Conservation (phyloP, 495 filamentous ascomycete genomes). For the Aspergillus heteromorphus region DNA sequence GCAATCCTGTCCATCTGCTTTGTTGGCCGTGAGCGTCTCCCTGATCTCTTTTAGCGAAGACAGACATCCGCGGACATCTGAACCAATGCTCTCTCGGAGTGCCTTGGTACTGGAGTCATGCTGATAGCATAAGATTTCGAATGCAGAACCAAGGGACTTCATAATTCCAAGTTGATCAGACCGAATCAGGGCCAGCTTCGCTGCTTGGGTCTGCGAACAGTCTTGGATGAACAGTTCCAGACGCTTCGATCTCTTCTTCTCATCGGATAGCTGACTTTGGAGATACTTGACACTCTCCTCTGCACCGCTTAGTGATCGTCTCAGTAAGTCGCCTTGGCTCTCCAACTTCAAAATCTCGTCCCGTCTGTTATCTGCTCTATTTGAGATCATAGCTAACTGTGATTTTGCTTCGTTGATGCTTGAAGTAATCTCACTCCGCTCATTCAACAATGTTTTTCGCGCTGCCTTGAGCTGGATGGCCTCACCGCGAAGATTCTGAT, state of each 20-base stretch:
- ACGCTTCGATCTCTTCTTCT: slow-evolving; percentile 21
- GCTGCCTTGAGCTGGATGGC: slow-evolving; percentile 19
- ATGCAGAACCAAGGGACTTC: slow-evolving; percentile 14
- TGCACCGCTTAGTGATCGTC: slow-evolving; percentile 17
- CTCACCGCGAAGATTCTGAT: slow-evolving; percentile 27
- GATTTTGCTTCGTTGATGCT: slow-evolving; percentile 21
- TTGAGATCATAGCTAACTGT: slow-evolving; percentile 15
- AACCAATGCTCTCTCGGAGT: slow-evolving; percentile 10
- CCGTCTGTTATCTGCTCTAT: slow-evolving; percentile 12
- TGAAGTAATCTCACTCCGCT: slow-evolving; percentile 21
- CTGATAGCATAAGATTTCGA: slow-evolving; percentile 9
- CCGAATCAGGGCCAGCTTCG: slow-evolving; percentile 20
- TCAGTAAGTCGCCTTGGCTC: slow-evolving; percentile 9
- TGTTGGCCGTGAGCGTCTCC: slow-evolving; percentile 15
- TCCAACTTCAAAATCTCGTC: slow-evolving; percentile 13
- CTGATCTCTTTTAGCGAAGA: slow-evolving; percentile 13
- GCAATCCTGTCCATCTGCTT: slow-evolving; percentile 18
- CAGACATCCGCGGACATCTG: slow-evolving; percentile 15
- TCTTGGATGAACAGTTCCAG: slow-evolving; percentile 35
- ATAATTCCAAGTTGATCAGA: slow-evolving; percentile 23
- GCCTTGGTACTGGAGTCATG: slow-evolving; percentile 10
- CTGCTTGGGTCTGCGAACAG: slow-evolving; percentile 21
- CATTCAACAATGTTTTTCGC: slow-evolving; percentile 17
- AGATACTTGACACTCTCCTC: slow-evolving; percentile 11
- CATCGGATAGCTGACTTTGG: slow-evolving; percentile 21